Evolutionary conservation across 1,284 basidiomycete genomes (phyloP).

Genomic region (Austroboletus rostrupii): DNA sequence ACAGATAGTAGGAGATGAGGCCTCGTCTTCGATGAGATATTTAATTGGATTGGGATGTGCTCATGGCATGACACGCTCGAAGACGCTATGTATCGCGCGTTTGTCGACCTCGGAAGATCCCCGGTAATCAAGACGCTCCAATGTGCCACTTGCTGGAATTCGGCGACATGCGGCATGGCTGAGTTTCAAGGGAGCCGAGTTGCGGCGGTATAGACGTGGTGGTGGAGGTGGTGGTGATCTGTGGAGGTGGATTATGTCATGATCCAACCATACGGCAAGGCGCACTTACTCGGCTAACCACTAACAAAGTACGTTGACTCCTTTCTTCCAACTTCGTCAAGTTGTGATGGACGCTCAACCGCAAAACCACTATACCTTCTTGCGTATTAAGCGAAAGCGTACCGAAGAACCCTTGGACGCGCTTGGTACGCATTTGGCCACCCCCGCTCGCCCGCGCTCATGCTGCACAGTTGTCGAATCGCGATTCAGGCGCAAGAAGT

Average conservation of each 20-base stretch:
- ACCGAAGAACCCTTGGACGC: conserved; percentile 77
- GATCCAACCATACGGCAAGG: too few species aligned
- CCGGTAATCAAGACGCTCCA: too few species aligned
- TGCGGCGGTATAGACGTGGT: too few species aligned
- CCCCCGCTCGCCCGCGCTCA: conserved; percentile 15
- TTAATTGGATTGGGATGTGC: neutral
- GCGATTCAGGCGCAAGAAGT: conserved; percentile 54
- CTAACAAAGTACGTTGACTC: too few species aligned
- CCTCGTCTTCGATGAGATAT: neutral
- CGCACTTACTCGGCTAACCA: too few species aligned
- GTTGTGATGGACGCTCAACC: conserved; percentile 17
- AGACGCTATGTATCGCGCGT: neutral
- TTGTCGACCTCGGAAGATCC: too few species aligned
- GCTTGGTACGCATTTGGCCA: conserved; percentile 45
- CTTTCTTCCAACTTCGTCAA: too few species aligned
- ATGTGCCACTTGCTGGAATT: too few species aligned
- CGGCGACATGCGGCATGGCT: too few species aligned
- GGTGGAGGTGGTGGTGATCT: too few species aligned
- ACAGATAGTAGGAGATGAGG: neutral
- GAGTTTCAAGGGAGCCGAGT: too few species aligned
- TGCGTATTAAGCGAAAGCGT: conserved; percentile 75
- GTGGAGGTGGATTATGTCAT: too few species aligned
- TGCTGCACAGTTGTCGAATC: conserved; percentile 57
- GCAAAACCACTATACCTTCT: conserved; percentile 52
- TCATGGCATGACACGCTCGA: neutral